These are phyloP conservation scores for Phanerochaete sordida DNA, from an alignment of 768 basidiomycete species.

Conservation along the genomic window DNA sequence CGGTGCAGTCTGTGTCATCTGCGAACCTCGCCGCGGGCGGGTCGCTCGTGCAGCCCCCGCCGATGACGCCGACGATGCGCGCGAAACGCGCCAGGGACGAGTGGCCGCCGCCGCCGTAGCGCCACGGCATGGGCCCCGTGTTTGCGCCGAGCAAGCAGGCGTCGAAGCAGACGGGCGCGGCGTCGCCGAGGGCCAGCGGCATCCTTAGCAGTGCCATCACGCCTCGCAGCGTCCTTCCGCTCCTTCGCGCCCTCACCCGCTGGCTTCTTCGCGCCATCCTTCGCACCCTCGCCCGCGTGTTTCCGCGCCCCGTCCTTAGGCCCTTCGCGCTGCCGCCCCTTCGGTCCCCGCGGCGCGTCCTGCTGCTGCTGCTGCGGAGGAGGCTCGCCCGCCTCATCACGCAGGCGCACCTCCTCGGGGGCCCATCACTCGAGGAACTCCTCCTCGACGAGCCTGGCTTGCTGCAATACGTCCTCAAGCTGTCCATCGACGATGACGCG, in stretches of 20 bases:
- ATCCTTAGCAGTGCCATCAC: too few relatives aligned
- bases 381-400: constrained; percentile 61
- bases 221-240: constrained; percentile 49
- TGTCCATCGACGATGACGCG: too few relatives aligned
- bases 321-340: too few relatives aligned
- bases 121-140: constrained; percentile 56
- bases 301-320: too few relatives aligned
- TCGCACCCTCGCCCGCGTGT: too few relatives aligned
- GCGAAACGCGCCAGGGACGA: constrained; percentile 16
- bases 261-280: too few relatives aligned
- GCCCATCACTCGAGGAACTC: background rate
- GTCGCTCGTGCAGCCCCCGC: constrained; percentile 9
- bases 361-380: constrained; percentile 77
- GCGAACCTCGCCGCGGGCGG: background rate
- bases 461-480: too few relatives aligned
- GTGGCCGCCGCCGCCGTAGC: constrained; percentile 14
- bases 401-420: constrained; percentile 18
- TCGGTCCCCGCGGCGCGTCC: too few relatives aligned
- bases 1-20: background rate
- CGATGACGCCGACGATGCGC: constrained; percentile 21
- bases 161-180: constrained; percentile 24
- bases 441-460: too few relatives aligned
- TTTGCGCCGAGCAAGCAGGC: constrained; percentile 58
- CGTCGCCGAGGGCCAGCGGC: constrained; percentile 27
- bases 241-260: constrained; percentile 77